A percentile compares a stretch with the other conserved stretches of the same genome.
These are phyloP conservation scores for Hyaloperonospora brassicae DNA, from an alignment of 352 stramenopile genomes.

Conservation along the genomic window DNA sequence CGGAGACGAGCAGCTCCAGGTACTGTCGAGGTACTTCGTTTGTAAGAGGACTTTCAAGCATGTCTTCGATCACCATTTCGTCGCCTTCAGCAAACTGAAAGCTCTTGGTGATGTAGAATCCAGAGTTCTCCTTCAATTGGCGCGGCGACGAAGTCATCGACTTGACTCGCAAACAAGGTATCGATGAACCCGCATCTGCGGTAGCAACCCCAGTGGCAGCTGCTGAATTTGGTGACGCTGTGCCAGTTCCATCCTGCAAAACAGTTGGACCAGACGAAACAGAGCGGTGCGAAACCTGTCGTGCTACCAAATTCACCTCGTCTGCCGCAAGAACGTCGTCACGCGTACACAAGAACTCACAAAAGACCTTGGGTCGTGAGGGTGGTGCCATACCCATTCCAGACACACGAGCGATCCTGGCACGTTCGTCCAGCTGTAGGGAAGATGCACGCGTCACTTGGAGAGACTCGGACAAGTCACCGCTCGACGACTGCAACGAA, in stretches of 20 bases:
- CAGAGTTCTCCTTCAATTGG: conserved; percentile 64
- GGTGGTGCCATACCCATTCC: conserved; percentile 49
- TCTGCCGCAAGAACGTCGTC: conserved; percentile 47
- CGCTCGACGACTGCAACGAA: conserved; percentile 18
- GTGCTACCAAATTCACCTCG: conserved; percentile 52
- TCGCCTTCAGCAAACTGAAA: conserved; percentile 70
- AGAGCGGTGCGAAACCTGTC: conserved; percentile 43
- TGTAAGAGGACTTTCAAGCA: conserved; percentile 71
- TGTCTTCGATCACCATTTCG: conserved; percentile 77
- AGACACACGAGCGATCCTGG: conserved; percentile 42
- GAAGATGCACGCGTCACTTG: conserved; percentile 36
- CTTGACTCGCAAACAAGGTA: conserved; percentile 51
- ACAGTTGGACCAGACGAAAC: conserved; percentile 24
- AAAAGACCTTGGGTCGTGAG: conserved; percentile 63
- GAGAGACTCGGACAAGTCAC: conserved; percentile 18
- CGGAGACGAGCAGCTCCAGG: conserved; percentile 50
- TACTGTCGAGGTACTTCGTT: conserved; percentile 79
- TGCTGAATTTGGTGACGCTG: conserved; percentile 21
- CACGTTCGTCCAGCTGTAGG: conserved; percentile 51
- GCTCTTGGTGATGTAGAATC: conserved; percentile 71
- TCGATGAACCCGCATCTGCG: conserved; percentile 18
- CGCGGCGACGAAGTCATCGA: conserved; percentile 68
- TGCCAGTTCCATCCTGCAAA: conserved; percentile 24
- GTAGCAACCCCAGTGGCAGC: conserved; percentile 9
- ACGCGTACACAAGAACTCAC: conserved; percentile 65